Percentiles rank a stretch among this genome's conserved stretches.
phyloP scores from a whole-genome alignment of 2,329 filamentous ascomycete species.

The Bimuria novae-zelandiae region DNA sequence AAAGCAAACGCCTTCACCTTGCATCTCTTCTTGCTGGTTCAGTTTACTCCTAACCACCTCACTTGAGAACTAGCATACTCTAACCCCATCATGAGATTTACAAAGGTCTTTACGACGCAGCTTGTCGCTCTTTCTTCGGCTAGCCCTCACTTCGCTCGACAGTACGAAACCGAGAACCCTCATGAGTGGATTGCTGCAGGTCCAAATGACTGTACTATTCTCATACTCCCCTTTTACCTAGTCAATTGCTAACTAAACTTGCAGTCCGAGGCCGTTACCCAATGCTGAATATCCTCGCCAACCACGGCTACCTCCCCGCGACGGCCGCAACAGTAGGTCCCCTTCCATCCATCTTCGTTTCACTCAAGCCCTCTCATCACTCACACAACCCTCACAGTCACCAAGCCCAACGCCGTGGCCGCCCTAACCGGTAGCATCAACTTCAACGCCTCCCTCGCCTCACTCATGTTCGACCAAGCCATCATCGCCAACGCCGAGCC shows the following conservation, averaged over 20 bases:
- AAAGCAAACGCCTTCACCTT: no score
- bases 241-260: background rate
- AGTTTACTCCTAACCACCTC: no score
- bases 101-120: background rate
- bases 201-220: slow-evolving; percentile 24
- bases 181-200: slow-evolving; percentile 25
- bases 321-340: slow-evolving; percentile 34
- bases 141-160: background rate
- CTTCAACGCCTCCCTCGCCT: slow-evolving; percentile 48
- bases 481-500: slow-evolving; percentile 37
- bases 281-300: slow-evolving; percentile 43
- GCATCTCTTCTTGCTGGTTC: no score
- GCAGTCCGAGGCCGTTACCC: slow-evolving; percentile 39
- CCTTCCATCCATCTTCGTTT: no score
- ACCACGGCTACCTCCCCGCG: slow-evolving; percentile 41
- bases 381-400: slow-evolving; percentile 18
- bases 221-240: background rate
- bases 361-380: background rate
- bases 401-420: slow-evolving; percentile 41
- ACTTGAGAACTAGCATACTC: no score
- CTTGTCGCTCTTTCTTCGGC: background rate
- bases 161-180: slow-evolving; percentile 6
- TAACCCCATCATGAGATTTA: background rate
- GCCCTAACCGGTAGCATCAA: slow-evolving; percentile 51
- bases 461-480: slow-evolving; percentile 52